Percentiles rank a stretch among this genome's conserved stretches.
phyloP scores from a whole-genome alignment of 2,329 filamentous ascomycete species.

The Triangularia verruculosa region DNA sequence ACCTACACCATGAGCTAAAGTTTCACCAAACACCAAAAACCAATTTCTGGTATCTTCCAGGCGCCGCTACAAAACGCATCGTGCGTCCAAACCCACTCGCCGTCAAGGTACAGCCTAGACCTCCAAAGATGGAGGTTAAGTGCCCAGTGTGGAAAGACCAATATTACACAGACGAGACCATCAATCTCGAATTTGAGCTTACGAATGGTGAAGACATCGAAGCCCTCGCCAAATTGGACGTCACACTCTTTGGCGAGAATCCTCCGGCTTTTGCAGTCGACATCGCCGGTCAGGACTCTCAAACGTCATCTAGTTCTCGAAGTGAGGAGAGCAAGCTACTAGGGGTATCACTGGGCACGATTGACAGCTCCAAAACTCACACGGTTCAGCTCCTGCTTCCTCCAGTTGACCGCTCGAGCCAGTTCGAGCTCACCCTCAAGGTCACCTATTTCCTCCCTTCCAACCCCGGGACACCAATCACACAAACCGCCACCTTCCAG shows the following conservation, averaged over 20 bases:
- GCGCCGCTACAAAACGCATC: constrained; percentile 44
- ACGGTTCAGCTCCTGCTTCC: constrained; percentile 48
- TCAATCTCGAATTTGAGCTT: constrained; percentile 67
- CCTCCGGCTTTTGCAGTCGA: constrained; percentile 45
- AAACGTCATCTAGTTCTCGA: constrained; percentile 23
- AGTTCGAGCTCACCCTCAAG: constrained; percentile 67
- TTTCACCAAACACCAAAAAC: constrained; percentile 42
- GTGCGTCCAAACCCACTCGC: constrained; percentile 49
- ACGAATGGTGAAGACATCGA: constrained; percentile 81
- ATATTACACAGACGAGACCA: constrained; percentile 81
- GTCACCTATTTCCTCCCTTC: constrained; percentile 75
- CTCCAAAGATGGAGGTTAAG: constrained; percentile 82
- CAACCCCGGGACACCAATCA: constrained; percentile 76
- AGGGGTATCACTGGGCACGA: constrained; percentile 44
- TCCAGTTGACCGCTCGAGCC: constrained; percentile 49
- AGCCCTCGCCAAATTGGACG: constrained; percentile 67
- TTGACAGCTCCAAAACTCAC: constrained; percentile 45
- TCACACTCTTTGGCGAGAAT: constrained; percentile 61
- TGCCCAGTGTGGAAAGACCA: constrained; percentile 61
- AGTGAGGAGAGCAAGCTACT: constrained; percentile 44
- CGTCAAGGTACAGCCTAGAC: constrained; percentile 78
- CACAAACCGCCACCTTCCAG: constrained; percentile 66
- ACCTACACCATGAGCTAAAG: constrained; percentile 62
- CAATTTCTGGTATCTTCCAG: constrained; percentile 50
- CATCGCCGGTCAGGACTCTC: constrained; percentile 29